These are phyloP conservation scores for Acanthamoeba culbertsoni DNA, from an alignment of 208 protist species.

Conservation along the genomic window DNA sequence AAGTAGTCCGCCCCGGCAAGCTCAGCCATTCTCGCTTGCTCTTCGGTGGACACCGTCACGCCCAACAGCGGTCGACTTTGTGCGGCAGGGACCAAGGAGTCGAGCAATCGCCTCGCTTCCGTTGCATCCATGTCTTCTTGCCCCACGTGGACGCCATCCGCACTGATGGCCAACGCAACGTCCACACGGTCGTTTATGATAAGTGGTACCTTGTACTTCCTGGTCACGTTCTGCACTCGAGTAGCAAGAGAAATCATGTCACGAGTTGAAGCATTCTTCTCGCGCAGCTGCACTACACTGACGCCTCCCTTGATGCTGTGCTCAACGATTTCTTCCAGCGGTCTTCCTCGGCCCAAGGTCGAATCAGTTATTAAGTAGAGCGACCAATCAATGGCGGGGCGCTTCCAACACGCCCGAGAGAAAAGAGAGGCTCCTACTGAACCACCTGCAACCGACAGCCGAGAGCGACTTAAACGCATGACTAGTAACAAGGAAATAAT, in stretches of 20 bases:
- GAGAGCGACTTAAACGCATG: too few relatives aligned
- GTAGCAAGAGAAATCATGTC: not conserved
- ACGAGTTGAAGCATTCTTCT: constrained; percentile 28
- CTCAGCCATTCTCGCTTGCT: not conserved
- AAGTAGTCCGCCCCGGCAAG: constrained; percentile 60
- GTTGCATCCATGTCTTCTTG: constrained; percentile 40
- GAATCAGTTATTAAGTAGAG: constrained; percentile 64
- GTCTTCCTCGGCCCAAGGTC: not conserved
- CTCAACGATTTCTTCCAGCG: constrained; percentile 36
- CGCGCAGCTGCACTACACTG: constrained; percentile 44
- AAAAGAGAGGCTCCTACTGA: too few relatives aligned
- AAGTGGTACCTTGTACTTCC: constrained; percentile 3
- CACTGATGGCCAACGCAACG: constrained; percentile 44
- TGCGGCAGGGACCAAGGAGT: not conserved
- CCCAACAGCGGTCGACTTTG: constrained; percentile 31
- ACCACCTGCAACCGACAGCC: too few relatives aligned
- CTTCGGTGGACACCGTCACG: not conserved
- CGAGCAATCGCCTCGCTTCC: not conserved
- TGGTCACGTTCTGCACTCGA: not conserved
- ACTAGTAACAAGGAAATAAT: too few relatives aligned
- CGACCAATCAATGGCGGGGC: constrained; percentile 6
- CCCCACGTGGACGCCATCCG: constrained; percentile 69
- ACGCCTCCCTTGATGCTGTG: constrained; percentile 41
- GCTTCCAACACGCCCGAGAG: too few relatives aligned
- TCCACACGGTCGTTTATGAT: constrained; percentile 65